These are phyloP conservation scores for Eucalyptus viminalis DNA, from an alignment of 345 rosid genomes.

Conservation along the genomic window DNA sequence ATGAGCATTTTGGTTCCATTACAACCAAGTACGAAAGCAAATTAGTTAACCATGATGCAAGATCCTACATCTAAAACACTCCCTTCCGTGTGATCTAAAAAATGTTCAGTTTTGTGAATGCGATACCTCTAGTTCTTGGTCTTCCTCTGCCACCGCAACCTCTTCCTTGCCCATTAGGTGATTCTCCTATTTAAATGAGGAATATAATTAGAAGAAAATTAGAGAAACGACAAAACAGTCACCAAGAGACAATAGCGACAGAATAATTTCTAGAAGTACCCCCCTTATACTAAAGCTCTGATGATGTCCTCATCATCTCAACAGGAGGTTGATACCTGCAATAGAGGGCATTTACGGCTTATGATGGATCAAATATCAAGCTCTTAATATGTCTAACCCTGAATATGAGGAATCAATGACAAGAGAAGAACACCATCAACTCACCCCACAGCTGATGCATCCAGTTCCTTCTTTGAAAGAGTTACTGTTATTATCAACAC, in stretches of 20 bases:
- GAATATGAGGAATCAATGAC: neutral
- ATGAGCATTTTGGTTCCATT: neutral
- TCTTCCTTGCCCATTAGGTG: slow-evolving; percentile 56
- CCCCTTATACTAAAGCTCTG: slow-evolving; percentile 42
- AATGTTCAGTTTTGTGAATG: neutral
- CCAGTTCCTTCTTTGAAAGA: slow-evolving; percentile 61
- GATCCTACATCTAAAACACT: neutral
- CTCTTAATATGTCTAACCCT: neutral
- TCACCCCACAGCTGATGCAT: slow-evolving; percentile 59
- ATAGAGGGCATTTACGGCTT: neutral
- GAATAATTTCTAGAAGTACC: slow-evolving; percentile 8
- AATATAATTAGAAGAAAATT: neutral
- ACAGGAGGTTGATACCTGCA: slow-evolving; percentile 57
- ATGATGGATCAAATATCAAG: neutral
- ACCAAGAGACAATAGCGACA: neutral
- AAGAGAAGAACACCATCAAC: slow-evolving; percentile 2
- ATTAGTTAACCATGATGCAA: neutral
- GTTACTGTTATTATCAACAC: slow-evolving; percentile 82
- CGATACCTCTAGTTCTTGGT: neutral
- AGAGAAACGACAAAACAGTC: neutral
- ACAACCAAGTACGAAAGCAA: neutral
- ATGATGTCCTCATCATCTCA: slow-evolving; percentile 37
- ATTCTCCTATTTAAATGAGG: slow-evolving; percentile 30
- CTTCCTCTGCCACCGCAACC: slow-evolving; percentile 66
- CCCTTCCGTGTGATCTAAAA: neutral